Percentiles rank a stretch among this genome's conserved stretches.
Conservation (phyloP, 371 early-diverging fungal genomes). For the Mucor plumbeus region DNA sequence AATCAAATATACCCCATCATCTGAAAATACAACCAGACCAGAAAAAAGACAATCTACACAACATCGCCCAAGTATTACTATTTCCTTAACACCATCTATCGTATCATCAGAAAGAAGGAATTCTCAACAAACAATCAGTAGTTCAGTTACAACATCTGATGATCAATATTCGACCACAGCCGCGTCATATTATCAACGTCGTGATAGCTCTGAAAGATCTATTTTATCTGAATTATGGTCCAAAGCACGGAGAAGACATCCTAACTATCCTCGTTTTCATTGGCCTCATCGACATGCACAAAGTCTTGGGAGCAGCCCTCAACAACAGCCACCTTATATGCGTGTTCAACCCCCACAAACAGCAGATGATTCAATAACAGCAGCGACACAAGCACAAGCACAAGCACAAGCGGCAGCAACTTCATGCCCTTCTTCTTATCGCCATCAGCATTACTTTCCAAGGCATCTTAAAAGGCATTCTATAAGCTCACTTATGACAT, state of each 20-base stretch:
- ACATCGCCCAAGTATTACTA: constrained; percentile 26
- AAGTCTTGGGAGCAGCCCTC: background rate
- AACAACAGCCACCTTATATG: constrained; percentile 4
- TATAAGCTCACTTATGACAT: constrained; percentile 28
- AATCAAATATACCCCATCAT: constrained; percentile 7
- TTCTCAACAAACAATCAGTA: constrained; percentile 39
- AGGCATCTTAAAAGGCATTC: constrained; percentile 34
- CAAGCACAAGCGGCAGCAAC: constrained; percentile 8
- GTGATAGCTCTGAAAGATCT: constrained; percentile 35
- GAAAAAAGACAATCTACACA: background rate
- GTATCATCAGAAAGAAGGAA: constrained; percentile 33
- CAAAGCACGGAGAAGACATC: constrained; percentile 38
- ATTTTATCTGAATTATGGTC: constrained; percentile 42
- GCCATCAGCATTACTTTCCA: constrained; percentile 14
- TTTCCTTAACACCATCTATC: constrained; percentile 1
- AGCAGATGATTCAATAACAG: constrained; percentile 23
- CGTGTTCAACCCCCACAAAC: constrained; percentile 1
- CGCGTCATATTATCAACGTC: constrained; percentile 31
- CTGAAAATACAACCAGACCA: background rate
- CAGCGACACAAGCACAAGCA: background rate
- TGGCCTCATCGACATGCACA: constrained; percentile 11
- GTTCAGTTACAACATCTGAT: constrained; percentile 34
- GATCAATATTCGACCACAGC: constrained; percentile 35
- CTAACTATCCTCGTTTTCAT: constrained; percentile 42
- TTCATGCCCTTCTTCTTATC: constrained; percentile 15